Evolutionary conservation across 2,329 filamentous ascomycete genomes (phyloP), one percentile per base, ranked within the genome.

Genomic region (Penicillium griseofulvum): DNA sequence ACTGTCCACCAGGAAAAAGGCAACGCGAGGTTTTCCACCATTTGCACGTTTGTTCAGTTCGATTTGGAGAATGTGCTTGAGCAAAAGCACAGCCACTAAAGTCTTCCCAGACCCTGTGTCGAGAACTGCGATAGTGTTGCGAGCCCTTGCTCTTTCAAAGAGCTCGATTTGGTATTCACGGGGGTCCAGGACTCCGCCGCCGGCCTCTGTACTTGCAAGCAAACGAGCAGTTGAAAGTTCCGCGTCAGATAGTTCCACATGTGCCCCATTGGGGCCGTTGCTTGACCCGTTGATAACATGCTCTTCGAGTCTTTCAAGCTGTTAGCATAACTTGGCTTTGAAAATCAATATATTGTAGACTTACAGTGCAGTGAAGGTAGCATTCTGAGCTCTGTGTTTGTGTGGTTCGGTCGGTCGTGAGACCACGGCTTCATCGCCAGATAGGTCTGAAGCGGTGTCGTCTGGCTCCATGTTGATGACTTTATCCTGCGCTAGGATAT

Each of bases 31-130:
- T 0, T 77, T 67, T n/a, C 80, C 79, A 2, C 87, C 88, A 2
- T 74, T 65, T 0, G 78, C 81, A 37, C 91, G 83, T 60, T 85
- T 77, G 58, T 90, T 86, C 1, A 97, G 75, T 70, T 99, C 94
- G 56, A 87, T 78, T 37, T 91, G 85, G 29, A 97, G 81, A 10
- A 85, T 81, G 70, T 95, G 84, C 37, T 87, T 85, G 24, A 97
- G 81, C 5, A 99, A 80, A 3, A 97, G 81, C 1, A 90, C 91
- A 0, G 94, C 92, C 64, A 99, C 97, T n/a, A 97, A 79, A 0
- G 94, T 99, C 75, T 99, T 99, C 2, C 94, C 94, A 4, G 91
- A 91, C 12, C 94, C 89, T 87, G 52, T 97, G 67, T 95, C 91
- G 1, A 97, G 81, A 1, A 99, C 94, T 0, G 94, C 92, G 63